These are phyloP conservation scores for Teratosphaeria nubilosa DNA, from an alignment of 2,329 filamentous ascomycete species.

Conservation along the genomic window DNA sequence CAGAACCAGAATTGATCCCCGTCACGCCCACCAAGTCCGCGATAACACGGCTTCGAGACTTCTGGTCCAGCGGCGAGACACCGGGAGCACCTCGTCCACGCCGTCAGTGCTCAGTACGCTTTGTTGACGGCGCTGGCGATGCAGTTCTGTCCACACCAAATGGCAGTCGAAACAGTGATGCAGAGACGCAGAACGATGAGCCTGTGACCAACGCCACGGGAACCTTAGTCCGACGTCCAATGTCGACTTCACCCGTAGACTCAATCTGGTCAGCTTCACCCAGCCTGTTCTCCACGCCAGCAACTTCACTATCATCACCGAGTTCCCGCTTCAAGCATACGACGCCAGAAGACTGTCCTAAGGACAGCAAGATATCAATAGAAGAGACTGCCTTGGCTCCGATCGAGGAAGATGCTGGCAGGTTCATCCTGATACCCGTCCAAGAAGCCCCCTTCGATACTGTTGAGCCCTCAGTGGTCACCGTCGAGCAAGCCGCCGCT, in stretches of 20 bases:
- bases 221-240: not conserved
- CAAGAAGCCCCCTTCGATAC: slow-evolving; percentile 16
- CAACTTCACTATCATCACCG: slow-evolving; percentile 23
- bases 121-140: not conserved
- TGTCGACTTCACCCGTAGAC: not conserved
- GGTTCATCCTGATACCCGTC: slow-evolving; percentile 20
- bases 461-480: slow-evolving; percentile 37
- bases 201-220: not conserved
- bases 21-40: not conserved
- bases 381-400: slow-evolving; percentile 21
- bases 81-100: not conserved
- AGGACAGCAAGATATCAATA: slow-evolving; percentile 11
- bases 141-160: not conserved
- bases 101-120: not conserved
- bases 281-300: slow-evolving; percentile 18
- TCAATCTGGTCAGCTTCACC: slow-evolving; percentile 19
- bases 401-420: slow-evolving; percentile 23
- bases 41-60: not conserved
- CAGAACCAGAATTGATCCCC: not conserved
- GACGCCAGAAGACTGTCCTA: slow-evolving; percentile 18
- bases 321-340: slow-evolving; percentile 14
- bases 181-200: not conserved
- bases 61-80: not conserved
- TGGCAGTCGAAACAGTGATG: not conserved
- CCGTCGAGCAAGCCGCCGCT: slow-evolving; percentile 67